Evolutionary conservation across 2,329 filamentous ascomycete genomes (phyloP), one percentile per base, ranked within the genome.

Genomic region (Fusarium piperis): DNA sequence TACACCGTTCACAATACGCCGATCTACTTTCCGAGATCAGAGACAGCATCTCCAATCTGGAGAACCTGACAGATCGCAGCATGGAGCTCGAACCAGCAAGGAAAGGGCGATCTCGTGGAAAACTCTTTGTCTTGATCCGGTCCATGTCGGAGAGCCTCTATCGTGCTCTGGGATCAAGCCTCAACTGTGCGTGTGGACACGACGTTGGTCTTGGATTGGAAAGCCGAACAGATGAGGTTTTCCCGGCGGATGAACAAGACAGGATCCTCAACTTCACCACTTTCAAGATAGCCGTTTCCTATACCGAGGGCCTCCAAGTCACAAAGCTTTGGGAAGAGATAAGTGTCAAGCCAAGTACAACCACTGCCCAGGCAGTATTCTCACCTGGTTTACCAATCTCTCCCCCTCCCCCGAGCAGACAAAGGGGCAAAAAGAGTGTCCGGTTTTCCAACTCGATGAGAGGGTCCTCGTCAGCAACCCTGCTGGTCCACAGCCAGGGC

Each of bases 11-110:
- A 36, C 32, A 30, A 13, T 60, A 64, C n/a, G 30, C 23, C 3
- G 51, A 61, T 7, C 46, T 41, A 10, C 7, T 67, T 1, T 16
- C 41, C 2, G 35, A 15, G 1, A 57, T 64, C 12, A 36, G 6
- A 7, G 60, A 67, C 3, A 51, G 61, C 20, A 32, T 67, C 13
- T 58, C 61, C 11, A 51, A 53, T 3, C 65, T 64, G 1, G 48
- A 67, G 20, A 36, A 28, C 8, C 12, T 64, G 3, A 32, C 57
- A 1, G 18, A 16, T 0, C 11, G 33, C 11, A 52, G 53, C n/a
- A 46, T 39, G 6, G 56, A 61, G 30, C 41, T 61, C 4, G 51
- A 64, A 13, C 61, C 57, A 3, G 28, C 33, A 6, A 57, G 61
- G 28, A n/a, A 38, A 16, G 35, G 16, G 6, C n/a, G 56, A 2